Percentiles rank a stretch among this genome's conserved stretches.
These are phyloP conservation scores for Melampsora abietis-canadensis DNA, from an alignment of 1,284 basidiomycete species.

Conservation along the genomic window DNA sequence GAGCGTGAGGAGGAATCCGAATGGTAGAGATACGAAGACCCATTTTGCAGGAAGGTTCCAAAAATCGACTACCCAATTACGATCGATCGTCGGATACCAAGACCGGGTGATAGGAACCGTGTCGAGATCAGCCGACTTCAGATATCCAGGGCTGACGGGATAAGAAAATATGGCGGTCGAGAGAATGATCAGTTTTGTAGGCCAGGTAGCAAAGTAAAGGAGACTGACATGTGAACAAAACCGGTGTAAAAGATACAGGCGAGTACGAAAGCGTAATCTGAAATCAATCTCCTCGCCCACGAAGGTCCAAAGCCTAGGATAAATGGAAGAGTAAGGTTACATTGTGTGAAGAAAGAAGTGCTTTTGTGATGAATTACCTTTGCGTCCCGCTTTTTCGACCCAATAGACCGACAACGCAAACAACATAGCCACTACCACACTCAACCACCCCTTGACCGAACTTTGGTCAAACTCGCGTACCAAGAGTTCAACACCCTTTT, in stretches of 20 bases:
- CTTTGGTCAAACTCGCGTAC: slow-evolving; percentile 52
- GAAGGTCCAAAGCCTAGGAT: slow-evolving; percentile 48
- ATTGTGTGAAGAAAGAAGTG: neutral
- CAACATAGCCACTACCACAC: slow-evolving; percentile 56
- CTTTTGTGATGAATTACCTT: slow-evolving; percentile 4
- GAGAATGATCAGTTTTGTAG: slow-evolving; percentile 19
- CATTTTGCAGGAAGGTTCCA: slow-evolving; percentile 87
- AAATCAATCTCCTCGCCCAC: slow-evolving; percentile 52
- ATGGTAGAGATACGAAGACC: slow-evolving; percentile 71
- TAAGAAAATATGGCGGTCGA: slow-evolving; percentile 32
- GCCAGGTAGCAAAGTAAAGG: neutral
- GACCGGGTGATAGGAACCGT: slow-evolving; percentile 69
- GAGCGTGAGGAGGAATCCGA: slow-evolving; percentile 53
- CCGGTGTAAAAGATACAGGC: slow-evolving; percentile 56
- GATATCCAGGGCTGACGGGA: slow-evolving; percentile 67
- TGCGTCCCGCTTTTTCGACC: slow-evolving; percentile 47
- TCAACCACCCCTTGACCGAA: slow-evolving; percentile 53
- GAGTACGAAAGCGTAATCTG: slow-evolving; percentile 54
- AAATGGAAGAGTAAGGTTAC: neutral
- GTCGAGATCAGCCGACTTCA: slow-evolving; percentile 58
- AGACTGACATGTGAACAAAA: slow-evolving; percentile 54
- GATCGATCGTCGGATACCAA: slow-evolving; percentile 69
- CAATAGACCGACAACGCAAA: slow-evolving; percentile 56
- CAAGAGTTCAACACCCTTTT: slow-evolving; percentile 56
- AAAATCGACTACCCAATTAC: slow-evolving; percentile 82